Conservation (phyloP, 176 grass and related monocot genomes). For the Dactylis glomerata region DNA sequence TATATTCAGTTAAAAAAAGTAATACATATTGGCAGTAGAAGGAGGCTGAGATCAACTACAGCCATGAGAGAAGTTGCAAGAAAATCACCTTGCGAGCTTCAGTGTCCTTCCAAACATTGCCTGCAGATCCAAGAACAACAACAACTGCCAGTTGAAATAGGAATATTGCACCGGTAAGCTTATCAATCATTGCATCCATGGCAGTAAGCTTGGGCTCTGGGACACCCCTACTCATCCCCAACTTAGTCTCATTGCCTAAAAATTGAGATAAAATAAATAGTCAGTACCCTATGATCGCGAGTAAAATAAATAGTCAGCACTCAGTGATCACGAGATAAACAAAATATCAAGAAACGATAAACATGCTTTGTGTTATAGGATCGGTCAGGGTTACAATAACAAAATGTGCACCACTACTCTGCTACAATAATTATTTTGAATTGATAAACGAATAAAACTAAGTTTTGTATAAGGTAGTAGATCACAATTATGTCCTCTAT, state of each 20-base stretch:
- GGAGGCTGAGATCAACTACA: neutral
- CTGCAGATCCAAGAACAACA: slow-evolving; percentile 84
- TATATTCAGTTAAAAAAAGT: neutral
- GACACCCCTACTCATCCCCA: slow-evolving; percentile 94
- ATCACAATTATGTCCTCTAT: neutral
- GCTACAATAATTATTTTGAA: neutral
- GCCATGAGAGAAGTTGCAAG: neutral
- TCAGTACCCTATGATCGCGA: neutral
- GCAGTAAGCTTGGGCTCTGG: slow-evolving; percentile 94
- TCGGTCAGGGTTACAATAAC: neutral
- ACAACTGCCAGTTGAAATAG: slow-evolving; percentile 96
- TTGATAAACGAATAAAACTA: neutral
- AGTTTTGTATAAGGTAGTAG: neutral
- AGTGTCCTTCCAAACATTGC: slow-evolving; percentile 96
- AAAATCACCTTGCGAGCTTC: slow-evolving; percentile 86
- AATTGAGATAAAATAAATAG: slow-evolving; percentile 20
- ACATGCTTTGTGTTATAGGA: neutral
- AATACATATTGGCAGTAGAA: neutral
- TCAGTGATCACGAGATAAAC: neutral
- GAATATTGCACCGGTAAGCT: slow-evolving; percentile 98
- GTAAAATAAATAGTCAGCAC: neutral
- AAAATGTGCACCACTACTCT: neutral
- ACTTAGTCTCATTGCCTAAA: slow-evolving; percentile 94
- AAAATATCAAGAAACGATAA: slow-evolving; percentile 8
- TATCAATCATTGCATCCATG: slow-evolving; percentile 98